These are phyloP conservation scores for Trifolium fragiferum DNA, from an alignment of 306 rosid species.

Conservation along the genomic window DNA sequence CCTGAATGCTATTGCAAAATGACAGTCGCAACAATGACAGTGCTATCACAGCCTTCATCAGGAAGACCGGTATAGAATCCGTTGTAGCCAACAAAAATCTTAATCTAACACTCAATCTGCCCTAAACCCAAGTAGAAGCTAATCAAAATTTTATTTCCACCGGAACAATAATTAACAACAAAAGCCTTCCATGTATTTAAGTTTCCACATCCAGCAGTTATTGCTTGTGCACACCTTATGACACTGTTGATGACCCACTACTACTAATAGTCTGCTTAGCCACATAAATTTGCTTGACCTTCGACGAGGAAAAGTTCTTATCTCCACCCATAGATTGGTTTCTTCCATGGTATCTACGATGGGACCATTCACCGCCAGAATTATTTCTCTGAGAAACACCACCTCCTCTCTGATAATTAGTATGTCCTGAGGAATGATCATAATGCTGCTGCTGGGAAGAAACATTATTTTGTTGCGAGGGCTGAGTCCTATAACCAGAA, in stretches of 20 bases:
- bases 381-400: conserved; percentile 67
- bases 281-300: conserved; percentile 89
- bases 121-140: conserved; percentile 46
- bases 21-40: conserved; percentile 28
- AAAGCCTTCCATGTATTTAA: conserved; percentile 23
- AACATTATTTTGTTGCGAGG: conserved; percentile 53
- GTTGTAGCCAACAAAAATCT: conserved; percentile 44
- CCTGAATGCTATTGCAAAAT: conserved; percentile 32
- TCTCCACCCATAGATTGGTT: conserved; percentile 70
- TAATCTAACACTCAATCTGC: conserved; percentile 48
- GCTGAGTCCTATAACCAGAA: conserved; percentile 53
- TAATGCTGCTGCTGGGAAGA: conserved; percentile 75
- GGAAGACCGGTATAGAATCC: conserved; percentile 38
- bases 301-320: conserved; percentile 65
- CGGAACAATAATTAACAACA: conserved; percentile 38
- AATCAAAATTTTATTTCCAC: conserved; percentile 59
- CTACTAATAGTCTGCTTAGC: conserved; percentile 81
- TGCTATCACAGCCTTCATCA: conserved; percentile 42
- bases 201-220: conserved; percentile 33
- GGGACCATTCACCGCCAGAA: conserved; percentile 80
- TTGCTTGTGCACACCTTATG: conserved; percentile 47
- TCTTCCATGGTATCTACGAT: conserved; percentile 83
- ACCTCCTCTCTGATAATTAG: conserved; percentile 67
- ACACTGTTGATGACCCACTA: conserved; percentile 54
- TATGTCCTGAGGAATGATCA: conserved; percentile 66